Evolutionary conservation across 2,329 filamentous ascomycete species (phyloP), one percentile per base, ranked within the genome.

Genomic region (Berkeleyomyces basicola): DNA sequence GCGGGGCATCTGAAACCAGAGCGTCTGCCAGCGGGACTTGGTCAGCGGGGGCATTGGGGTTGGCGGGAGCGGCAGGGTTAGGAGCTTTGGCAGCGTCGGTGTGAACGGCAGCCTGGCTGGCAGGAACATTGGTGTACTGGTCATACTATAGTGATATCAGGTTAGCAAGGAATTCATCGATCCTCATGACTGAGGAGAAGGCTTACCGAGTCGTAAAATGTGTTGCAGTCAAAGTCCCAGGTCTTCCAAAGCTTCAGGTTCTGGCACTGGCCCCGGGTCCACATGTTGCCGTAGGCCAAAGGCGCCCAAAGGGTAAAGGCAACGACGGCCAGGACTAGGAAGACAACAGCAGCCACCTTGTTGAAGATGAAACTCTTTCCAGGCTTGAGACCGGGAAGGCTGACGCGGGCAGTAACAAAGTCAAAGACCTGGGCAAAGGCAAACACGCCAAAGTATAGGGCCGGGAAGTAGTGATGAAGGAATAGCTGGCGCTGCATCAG

Each of bases 221-320:
- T 91, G 74, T 95, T 96, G 81, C 93, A 99, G 74, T 99, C 93
- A 82, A 92, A 99, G 72, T 99, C 93, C 93, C 93, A 99, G 1
- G 84, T 86, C 64, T 81, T 78, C 71, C 97, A 85, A 10, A 99
- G 78, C 78, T 97, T 97, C 66, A 93, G 86, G 63, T 83, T 84
- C 68, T 83, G 85, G 79, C 93, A 99, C 70, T 93, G 86, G 64
- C 80, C 77, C 77, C 90, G 88, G 60, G 92, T 99, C 93, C 93
- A 99, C 60, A 84, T 78, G 72, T 95, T 96, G 66, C 93, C 93
- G 70, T 99, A 99, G 9, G 88, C 85, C 44, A 99, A 79, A 46
- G 93, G 93, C 7, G 91, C 83, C 72, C 90, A 95, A n/a, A 96
- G 77, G 1, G 81, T 79, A 71, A 97, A 99, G 4, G 85, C 87